These are phyloP conservation scores for Solanum raphanifolium DNA, from an alignment of 257 asterid genomes.

Conservation along the genomic window DNA sequence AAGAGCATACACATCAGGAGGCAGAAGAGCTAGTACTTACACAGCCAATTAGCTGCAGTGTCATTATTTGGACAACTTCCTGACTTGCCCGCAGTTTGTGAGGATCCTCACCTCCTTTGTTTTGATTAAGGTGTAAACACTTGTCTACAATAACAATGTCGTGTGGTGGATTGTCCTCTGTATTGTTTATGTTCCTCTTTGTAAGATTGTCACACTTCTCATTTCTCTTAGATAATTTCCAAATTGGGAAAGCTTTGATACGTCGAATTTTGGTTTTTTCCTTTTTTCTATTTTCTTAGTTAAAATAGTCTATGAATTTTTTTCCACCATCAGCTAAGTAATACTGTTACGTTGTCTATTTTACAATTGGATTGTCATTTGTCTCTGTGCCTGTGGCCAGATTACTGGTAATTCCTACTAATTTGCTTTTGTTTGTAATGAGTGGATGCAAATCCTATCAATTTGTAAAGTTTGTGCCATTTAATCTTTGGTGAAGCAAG, in stretches of 20 bases:
- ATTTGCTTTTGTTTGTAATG: not conserved
- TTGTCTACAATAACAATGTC: slow-evolving; percentile 14
- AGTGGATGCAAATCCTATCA: not conserved
- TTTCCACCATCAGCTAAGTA: not conserved
- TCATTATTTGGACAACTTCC: not conserved
- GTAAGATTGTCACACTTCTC: not conserved
- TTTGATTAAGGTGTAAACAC: slow-evolving; percentile 7
- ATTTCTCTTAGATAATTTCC: not conserved
- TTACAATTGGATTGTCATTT: not conserved
- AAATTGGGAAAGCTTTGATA: slow-evolving; percentile 4
- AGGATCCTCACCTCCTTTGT: not conserved
- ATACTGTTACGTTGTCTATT: not conserved
- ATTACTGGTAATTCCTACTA: not conserved
- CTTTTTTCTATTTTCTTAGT: not conserved
- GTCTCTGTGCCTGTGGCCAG: not conserved
- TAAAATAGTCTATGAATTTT: not conserved
- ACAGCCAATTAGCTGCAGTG: slow-evolving; percentile 10
- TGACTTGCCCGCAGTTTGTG: not conserved
- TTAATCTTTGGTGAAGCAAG: not conserved
- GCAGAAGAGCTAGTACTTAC: not conserved
- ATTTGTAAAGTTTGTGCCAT: not conserved
- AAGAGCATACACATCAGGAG: not conserved
- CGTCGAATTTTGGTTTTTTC: not conserved
- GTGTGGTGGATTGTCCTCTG: not conserved
- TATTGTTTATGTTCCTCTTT: not conserved